phyloP scores from a whole-genome alignment of 768 basidiomycete genomes.

The Tylopilus vinaceipallidus region DNA sequence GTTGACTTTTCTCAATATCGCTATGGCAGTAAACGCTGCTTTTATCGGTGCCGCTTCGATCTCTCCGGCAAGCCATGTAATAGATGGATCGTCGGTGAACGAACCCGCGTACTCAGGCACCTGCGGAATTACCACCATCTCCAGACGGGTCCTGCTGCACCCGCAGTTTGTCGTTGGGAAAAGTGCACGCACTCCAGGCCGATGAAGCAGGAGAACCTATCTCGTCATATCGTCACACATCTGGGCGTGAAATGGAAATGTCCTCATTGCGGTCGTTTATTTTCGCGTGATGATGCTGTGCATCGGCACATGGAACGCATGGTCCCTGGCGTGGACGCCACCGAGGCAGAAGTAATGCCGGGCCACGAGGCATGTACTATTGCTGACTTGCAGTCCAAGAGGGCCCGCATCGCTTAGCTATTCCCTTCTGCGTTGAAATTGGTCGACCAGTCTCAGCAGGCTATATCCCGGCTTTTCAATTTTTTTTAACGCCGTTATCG shows the following conservation, averaged over 20 bases:
- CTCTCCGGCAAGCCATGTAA: constrained; percentile 24
- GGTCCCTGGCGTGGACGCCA: constrained; percentile 19
- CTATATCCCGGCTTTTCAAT: background rate
- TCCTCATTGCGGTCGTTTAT: constrained; percentile 21
- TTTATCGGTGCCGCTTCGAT: constrained; percentile 28
- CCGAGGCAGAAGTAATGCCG: constrained; percentile 25
- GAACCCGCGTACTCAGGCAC: constrained; percentile 25
- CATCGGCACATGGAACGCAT: constrained; percentile 32
- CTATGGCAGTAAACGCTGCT: constrained; percentile 17
- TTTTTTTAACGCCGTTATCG: background rate
- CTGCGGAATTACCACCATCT: constrained; percentile 27
- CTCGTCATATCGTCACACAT: constrained; percentile 31
- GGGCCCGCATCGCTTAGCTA: constrained; percentile 5
- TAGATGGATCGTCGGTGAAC: constrained; percentile 26
- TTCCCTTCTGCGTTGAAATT: no score
- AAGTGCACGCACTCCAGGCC: constrained; percentile 19
- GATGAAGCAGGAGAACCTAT: constrained; percentile 34
- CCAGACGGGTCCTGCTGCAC: constrained; percentile 11
- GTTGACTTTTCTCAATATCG: constrained; percentile 22
- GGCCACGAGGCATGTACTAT: constrained; percentile 14
- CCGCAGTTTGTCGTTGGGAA: constrained; percentile 24
- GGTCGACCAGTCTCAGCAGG: no score
- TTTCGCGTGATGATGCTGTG: constrained; percentile 34
- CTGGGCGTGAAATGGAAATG: constrained; percentile 31
- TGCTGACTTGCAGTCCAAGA: constrained; percentile 3